Percentiles rank a stretch among this genome's conserved stretches.
Evolutionary conservation across 176 grass and related monocot genomes (phyloP).

Genomic region (Tillandsia leiboldiana): DNA sequence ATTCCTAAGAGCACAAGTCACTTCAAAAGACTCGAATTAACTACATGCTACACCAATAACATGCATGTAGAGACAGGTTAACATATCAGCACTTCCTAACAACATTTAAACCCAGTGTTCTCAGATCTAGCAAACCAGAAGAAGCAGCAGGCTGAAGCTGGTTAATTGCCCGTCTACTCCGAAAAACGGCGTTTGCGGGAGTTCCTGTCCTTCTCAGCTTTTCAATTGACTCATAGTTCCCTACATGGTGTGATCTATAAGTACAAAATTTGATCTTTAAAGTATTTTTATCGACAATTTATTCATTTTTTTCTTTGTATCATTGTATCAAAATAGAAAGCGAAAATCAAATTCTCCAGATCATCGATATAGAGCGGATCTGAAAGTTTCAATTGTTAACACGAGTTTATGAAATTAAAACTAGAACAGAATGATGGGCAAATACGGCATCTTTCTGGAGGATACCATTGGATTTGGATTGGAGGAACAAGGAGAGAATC

Average conservation of each 20-base stretch:
- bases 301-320: neutral
- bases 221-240: conserved; percentile 53
- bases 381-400: conserved; percentile 7
- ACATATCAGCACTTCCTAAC: neutral
- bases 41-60: neutral
- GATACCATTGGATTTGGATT: neutral
- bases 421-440: neutral
- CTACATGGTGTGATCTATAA: neutral
- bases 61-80: neutral
- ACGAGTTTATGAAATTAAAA: neutral
- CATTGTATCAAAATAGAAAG: neutral
- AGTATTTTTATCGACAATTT: neutral
- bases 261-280: neutral
- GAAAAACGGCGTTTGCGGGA: conserved; percentile 50
- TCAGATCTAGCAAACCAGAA: neutral
- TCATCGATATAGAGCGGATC: conserved; percentile 69
- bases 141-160: neutral
- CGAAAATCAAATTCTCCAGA: conserved; percentile 37
- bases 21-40: neutral
- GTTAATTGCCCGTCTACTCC: conserved; percentile 42
- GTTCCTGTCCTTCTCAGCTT: conserved; percentile 36
- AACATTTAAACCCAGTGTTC: neutral
- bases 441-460: neutral
- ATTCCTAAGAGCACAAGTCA: neutral
- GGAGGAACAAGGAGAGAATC: conserved; percentile 55